Percentiles rank a stretch among this genome's conserved stretches.
Conservation (phyloP, 192 early-diverging fungal genomes). For the Endogone sp. region DNA sequence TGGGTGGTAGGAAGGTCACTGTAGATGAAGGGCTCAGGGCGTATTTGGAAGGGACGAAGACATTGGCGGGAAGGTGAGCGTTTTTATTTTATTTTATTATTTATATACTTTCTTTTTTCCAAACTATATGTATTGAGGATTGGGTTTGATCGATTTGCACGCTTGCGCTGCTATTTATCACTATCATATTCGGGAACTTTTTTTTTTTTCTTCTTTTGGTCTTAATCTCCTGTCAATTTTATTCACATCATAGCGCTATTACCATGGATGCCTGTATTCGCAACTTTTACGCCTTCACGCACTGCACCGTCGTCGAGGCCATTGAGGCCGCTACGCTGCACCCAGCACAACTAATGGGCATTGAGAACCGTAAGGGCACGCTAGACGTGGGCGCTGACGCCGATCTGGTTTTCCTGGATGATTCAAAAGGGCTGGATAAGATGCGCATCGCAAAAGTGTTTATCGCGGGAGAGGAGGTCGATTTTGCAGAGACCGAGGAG, state of each 20-base stretch:
- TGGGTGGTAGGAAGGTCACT: conserved; percentile 33
- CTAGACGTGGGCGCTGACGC: conserved; percentile 66
- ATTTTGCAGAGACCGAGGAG: too few species aligned
- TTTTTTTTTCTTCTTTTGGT: conserved; percentile 2
- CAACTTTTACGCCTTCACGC: conserved; percentile 71
- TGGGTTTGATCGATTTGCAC: not conserved
- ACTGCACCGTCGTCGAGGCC: conserved; percentile 66
- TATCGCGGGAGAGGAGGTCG: conserved; percentile 59
- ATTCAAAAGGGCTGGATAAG: conserved; percentile 23
- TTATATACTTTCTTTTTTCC: too few species aligned
- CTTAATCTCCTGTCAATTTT: not conserved
- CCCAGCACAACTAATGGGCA: conserved; percentile 67
- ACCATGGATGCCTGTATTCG: conserved; percentile 66
- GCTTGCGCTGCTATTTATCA: not conserved
- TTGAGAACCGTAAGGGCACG: conserved; percentile 62
- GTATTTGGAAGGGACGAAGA: conserved; percentile 72
- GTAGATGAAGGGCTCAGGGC: conserved; percentile 43
- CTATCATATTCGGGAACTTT: not conserved
- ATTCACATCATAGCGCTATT: conserved; percentile 23
- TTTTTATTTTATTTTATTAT: too few species aligned
- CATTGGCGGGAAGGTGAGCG: conserved; percentile 58
- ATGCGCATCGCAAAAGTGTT: conserved; percentile 58
- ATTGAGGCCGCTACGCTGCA: conserved; percentile 72
- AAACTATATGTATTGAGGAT: not conserved
- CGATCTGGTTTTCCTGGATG: conserved; percentile 62